phyloP scores from a whole-genome alignment of 2,329 filamentous ascomycete species.

The Ciborinia camelliae region DNA sequence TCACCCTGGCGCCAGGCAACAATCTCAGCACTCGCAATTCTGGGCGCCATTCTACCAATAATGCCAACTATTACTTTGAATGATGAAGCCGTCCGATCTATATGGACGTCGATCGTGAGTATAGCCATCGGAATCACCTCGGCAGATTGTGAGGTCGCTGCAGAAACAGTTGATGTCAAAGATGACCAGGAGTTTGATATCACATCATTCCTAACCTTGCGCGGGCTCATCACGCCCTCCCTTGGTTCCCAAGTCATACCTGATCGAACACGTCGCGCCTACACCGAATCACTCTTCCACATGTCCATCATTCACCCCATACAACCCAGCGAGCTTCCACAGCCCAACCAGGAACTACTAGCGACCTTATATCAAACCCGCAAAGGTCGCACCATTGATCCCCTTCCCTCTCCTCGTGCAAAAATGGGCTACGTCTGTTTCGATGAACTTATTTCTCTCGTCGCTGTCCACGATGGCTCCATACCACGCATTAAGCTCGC shows the following conservation, averaged over 20 bases:
- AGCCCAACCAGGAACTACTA: constrained; percentile 52
- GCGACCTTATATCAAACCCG: constrained; percentile 61
- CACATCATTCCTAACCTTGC: constrained; percentile 64
- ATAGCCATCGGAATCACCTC: constrained; percentile 67
- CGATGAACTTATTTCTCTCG: constrained; percentile 71
- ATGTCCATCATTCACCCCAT: constrained; percentile 74
- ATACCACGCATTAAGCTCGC: constrained; percentile 51
- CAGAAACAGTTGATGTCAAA: constrained; percentile 46
- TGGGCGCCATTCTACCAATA: constrained; percentile 62
- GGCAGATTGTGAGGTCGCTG: constrained; percentile 54
- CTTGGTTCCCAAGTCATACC: constrained; percentile 65
- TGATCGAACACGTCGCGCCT: constrained; percentile 64
- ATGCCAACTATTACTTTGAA: constrained; percentile 49
- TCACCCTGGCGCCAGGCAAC: constrained; percentile 81
- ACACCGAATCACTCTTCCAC: constrained; percentile 72
- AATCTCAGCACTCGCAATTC: constrained; percentile 62
- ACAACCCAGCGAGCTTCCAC: constrained; percentile 58
- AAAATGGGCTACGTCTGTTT: constrained; percentile 78
- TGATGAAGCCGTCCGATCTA: constrained; percentile 48
- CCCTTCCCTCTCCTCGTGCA: constrained; percentile 60
- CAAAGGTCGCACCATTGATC: constrained; percentile 68
- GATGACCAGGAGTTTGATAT: constrained; percentile 83
- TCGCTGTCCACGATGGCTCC: constrained; percentile 50
- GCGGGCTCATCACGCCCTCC: constrained; percentile 68
- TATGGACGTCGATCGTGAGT: constrained; percentile 68